Conservation (phyloP, 352 stramenopile species). For the Globisporangium orthogonon region DNA sequence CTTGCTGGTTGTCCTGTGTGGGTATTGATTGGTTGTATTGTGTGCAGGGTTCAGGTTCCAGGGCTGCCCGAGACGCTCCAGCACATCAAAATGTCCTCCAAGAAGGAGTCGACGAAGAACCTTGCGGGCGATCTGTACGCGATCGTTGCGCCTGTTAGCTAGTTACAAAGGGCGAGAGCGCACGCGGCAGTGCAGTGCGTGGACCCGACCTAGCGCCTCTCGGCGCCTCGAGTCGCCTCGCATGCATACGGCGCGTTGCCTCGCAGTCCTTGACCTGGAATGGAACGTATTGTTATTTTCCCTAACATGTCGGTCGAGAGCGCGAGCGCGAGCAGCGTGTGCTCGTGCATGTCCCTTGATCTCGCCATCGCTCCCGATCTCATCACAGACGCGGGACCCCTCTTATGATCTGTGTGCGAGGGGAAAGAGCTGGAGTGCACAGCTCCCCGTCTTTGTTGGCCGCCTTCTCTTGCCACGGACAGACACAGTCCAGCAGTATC, state of each 20-base stretch:
- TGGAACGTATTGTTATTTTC: conserved; percentile 4
- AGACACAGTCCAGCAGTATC: too few species aligned
- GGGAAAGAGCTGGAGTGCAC: too few species aligned
- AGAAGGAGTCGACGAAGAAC: conserved; percentile 68
- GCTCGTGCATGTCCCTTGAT: too few species aligned
- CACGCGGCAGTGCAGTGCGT: neutral
- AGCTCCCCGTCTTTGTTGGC: too few species aligned
- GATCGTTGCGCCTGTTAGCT: conserved; percentile 45
- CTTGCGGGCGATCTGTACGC: conserved; percentile 60
- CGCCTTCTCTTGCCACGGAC: too few species aligned
- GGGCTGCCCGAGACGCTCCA: conserved; percentile 51
- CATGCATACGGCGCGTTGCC: neutral
- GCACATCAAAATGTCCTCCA: conserved; percentile 44
- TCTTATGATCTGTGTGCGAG: too few species aligned
- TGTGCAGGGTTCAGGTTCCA: conserved; percentile 37
- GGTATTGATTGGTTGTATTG: conserved; percentile 1
- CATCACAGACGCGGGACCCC: too few species aligned
- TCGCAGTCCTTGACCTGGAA: neutral
- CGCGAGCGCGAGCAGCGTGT: too few species aligned
- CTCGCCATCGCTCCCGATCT: too few species aligned
- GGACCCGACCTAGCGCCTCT: neutral
- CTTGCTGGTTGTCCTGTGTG: conserved; percentile 2
- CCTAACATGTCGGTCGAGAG: neutral
- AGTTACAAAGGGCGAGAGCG: conserved; percentile 16
- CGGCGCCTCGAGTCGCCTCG: neutral